Evolutionary conservation across 2,329 filamentous ascomycete genomes (phyloP).

Genomic region (Lecanoromycetidae sp.): DNA sequence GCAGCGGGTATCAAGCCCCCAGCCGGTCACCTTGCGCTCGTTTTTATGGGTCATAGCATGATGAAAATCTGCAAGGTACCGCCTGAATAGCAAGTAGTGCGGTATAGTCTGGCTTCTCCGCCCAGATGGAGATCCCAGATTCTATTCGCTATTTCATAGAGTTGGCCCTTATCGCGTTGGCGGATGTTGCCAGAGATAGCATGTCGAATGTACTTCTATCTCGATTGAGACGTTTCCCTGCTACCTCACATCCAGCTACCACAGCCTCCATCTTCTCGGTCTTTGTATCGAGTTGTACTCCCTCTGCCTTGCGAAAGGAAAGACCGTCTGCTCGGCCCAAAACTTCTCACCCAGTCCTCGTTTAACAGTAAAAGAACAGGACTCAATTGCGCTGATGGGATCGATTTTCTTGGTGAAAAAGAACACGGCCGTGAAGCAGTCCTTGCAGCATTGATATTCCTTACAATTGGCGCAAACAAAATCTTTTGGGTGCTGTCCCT

Average conservation of each 20-base stretch:
- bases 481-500: not conserved
- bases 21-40: too few relatives aligned
- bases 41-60: too few relatives aligned
- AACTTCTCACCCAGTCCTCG: not conserved
- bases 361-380: not conserved
- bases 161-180: too few relatives aligned
- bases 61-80: too few relatives aligned
- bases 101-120: too few relatives aligned
- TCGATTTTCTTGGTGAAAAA: not conserved
- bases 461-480: not conserved
- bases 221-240: not conserved
- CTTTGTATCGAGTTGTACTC: not conserved
- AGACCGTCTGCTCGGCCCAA: not conserved
- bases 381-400: not conserved
- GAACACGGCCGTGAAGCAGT: not conserved
- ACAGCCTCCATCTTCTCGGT: not conserved
- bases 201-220: too few relatives aligned
- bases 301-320: not conserved
- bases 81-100: too few relatives aligned
- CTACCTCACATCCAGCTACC: not conserved
- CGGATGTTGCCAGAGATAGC: too few relatives aligned
- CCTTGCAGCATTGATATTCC: not conserved
- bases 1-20: too few relatives aligned
- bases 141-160: too few relatives aligned
- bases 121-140: too few relatives aligned